Percentiles rank a stretch among this genome's conserved stretches.
phyloP scores from a whole-genome alignment of 805 yeast genomes.

The Hanseniaspora occidentalis region DNA sequence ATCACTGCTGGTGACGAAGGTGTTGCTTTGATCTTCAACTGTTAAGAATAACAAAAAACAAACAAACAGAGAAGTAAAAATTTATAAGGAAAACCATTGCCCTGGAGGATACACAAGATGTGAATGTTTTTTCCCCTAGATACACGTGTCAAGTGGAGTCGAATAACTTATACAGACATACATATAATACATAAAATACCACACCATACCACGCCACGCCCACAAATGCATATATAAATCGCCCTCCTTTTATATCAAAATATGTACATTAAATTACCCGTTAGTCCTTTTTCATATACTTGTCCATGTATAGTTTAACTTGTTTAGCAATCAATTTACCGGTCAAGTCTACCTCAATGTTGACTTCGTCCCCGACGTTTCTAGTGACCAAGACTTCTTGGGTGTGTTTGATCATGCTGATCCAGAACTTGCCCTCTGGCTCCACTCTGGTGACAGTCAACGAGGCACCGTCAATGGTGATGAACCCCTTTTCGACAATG shows the following conservation, averaged over 20 bases:
- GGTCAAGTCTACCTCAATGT: conserved; percentile 88
- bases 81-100: too few species aligned
- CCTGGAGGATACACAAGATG: too few species aligned
- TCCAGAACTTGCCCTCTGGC: conserved; percentile 49
- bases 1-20: conserved; percentile 97
- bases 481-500: conserved; percentile 91
- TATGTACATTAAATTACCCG: neutral
- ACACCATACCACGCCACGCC: too few species aligned
- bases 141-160: too few species aligned
- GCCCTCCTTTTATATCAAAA: neutral
- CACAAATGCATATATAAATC: conserved; percentile 1
- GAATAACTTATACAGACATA: too few species aligned
- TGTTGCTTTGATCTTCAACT: conserved; percentile 62
- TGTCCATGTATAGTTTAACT: conserved; percentile 43
- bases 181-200: too few species aligned
- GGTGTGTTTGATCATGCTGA: conserved; percentile 87
- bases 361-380: conserved; percentile 50
- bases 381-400: conserved; percentile 64
- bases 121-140: too few species aligned
- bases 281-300: conserved; percentile 32
- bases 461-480: conserved; percentile 86
- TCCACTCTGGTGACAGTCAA: conserved; percentile 78
- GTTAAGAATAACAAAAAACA: conserved; percentile 11
- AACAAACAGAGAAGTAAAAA: neutral
- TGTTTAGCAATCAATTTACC: conserved; percentile 90